Percentiles rank a stretch among this genome's conserved stretches.
Evolutionary conservation across 1,284 basidiomycete species (phyloP).

Genomic region (Trichosporon ovoides): DNA sequence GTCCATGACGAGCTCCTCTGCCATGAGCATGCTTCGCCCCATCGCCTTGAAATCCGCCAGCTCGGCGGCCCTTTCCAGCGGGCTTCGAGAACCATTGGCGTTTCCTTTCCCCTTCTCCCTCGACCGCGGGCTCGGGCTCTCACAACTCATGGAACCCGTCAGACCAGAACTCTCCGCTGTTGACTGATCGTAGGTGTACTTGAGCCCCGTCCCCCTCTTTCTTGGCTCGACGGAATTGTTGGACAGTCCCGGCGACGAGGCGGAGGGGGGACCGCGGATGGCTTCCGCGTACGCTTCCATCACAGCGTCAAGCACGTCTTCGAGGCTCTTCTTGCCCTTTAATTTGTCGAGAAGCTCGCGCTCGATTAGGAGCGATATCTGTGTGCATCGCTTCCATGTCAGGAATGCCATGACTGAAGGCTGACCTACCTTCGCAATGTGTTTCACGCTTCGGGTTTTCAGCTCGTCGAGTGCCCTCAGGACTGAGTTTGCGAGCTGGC

Average conservation of each 20-base stretch:
- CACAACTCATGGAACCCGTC: neutral
- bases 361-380: constrained; percentile 20
- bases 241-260: neutral
- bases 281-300: constrained; percentile 15
- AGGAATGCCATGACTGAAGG: neutral
- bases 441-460: constrained; percentile 8
- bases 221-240: constrained; percentile 12
- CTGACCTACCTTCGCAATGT: neutral
- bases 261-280: neutral
- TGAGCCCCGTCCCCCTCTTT: constrained; percentile 14
- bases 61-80: constrained; percentile 14
- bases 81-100: neutral
- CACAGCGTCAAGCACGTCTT: constrained; percentile 27
- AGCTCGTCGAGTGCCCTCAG: neutral
- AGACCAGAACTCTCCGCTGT: neutral
- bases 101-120: no score
- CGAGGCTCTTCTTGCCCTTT: constrained; percentile 15
- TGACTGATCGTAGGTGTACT: constrained; percentile 12
- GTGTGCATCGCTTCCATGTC: constrained; percentile 19
- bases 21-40: constrained; percentile 19
- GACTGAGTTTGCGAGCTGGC: neutral
- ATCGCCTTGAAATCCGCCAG: constrained; percentile 10
- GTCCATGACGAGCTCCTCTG: constrained; percentile 11
- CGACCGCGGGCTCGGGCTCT: neutral
- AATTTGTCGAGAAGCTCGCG: constrained; percentile 9